Percentiles rank a stretch among this genome's conserved stretches.
Evolutionary conservation across 441 rosid genomes (phyloP).

Genomic region (Corymbia citriodora): DNA sequence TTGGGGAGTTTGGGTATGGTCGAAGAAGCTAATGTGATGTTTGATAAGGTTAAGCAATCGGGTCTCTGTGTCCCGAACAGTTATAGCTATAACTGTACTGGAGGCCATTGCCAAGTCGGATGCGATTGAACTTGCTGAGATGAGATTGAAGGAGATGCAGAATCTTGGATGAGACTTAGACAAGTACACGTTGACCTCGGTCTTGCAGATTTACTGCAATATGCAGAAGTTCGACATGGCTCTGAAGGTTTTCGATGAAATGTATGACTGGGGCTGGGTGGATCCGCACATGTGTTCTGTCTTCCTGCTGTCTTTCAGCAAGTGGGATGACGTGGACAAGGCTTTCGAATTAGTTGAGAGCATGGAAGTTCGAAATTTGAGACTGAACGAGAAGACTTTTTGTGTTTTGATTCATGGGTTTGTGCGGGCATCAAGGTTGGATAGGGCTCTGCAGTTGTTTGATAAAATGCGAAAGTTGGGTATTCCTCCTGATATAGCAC

Average conservation of each 20-base stretch:
- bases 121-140: conserved; percentile 52
- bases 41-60: conserved; percentile 48
- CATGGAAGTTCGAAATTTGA: conserved; percentile 44
- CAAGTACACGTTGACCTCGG: conserved; percentile 72
- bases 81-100: conserved; percentile 73
- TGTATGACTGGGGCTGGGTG: conserved; percentile 49
- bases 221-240: conserved; percentile 44
- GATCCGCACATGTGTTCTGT: conserved; percentile 59
- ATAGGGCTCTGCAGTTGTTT: conserved; percentile 59
- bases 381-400: conserved; percentile 68
- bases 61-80: conserved; percentile 67
- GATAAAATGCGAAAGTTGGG: conserved; percentile 52
- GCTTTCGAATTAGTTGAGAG: conserved; percentile 63
- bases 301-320: conserved; percentile 56
- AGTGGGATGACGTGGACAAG: conserved; percentile 70
- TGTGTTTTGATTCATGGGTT: conserved; percentile 74
- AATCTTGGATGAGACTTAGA: conserved; percentile 45
- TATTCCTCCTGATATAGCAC: conserved; percentile 42
- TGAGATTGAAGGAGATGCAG: conserved; percentile 63
- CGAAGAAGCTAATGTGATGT: conserved; percentile 61
- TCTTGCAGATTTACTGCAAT: conserved; percentile 68
- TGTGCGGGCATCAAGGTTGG: conserved; percentile 52
- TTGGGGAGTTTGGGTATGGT: conserved; percentile 62
- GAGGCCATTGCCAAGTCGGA: conserved; percentile 58
- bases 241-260: conserved; percentile 48